Evolutionary conservation across 345 rosid genomes (phyloP).

Genomic region (Citrus hindsii): DNA sequence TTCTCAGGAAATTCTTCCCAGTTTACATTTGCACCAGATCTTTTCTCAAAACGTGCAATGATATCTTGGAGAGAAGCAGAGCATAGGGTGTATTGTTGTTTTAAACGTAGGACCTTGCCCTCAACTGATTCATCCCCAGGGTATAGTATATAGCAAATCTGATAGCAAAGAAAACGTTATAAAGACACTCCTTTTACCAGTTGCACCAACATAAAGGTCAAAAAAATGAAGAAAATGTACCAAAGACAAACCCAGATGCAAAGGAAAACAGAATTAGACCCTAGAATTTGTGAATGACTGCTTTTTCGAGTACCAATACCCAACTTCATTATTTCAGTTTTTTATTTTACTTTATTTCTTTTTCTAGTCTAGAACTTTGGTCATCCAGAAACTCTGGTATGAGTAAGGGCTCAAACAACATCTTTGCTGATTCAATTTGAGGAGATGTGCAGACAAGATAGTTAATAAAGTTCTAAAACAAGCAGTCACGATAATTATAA

Average conservation of each 20-base stretch:
- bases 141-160: slow-evolving; percentile 74
- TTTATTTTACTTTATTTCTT: neutral
- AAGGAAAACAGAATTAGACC: neutral
- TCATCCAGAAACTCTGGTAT: neutral
- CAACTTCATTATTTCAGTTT: neutral
- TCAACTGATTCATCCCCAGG: slow-evolving; percentile 81
- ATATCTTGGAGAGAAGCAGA: slow-evolving; percentile 87
- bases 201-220: neutral
- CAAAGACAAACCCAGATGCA: neutral
- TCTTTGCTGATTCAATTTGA: neutral
- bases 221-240: neutral
- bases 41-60: slow-evolving; percentile 63
- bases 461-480: neutral
- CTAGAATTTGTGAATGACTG: neutral
- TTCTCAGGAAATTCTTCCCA: slow-evolving; percentile 82
- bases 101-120: slow-evolving; percentile 75
- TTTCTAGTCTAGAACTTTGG: neutral
- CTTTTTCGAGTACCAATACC: neutral
- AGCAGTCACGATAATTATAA: neutral
- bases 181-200: neutral
- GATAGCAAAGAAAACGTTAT: slow-evolving; percentile 6
- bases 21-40: slow-evolving; percentile 50
- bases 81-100: slow-evolving; percentile 81
- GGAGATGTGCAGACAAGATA: neutral
- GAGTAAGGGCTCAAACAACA: neutral